Conservation (phyloP, 1,139 yeast genomes). For the Blastobotrys serpentis region DNA sequence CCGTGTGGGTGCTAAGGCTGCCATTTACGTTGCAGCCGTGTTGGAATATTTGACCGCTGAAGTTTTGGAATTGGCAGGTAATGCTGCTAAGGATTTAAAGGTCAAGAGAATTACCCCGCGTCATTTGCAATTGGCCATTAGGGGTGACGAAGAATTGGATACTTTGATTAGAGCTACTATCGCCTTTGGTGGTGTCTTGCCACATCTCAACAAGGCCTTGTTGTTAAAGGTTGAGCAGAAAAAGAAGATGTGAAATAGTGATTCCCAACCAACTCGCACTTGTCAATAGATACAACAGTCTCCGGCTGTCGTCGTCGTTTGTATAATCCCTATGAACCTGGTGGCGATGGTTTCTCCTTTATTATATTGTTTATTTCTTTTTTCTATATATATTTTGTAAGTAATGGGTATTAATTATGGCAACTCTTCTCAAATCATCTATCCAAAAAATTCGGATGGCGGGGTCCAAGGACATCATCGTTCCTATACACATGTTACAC, state of each 20-base stretch:
- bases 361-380: too few species aligned
- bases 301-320: too few species aligned
- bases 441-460: too few species aligned
- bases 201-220: slow-evolving; percentile 93
- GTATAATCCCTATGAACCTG: too few species aligned
- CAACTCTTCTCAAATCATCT: too few species aligned
- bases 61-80: slow-evolving; percentile 97
- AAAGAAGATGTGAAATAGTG: slow-evolving; percentile 44
- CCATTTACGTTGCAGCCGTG: slow-evolving; percentile 95
- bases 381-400: slow-evolving; percentile 10
- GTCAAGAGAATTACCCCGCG: slow-evolving; percentile 99
- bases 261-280: not conserved
- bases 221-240: slow-evolving; percentile 89
- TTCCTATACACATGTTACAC: too few species aligned
- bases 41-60: slow-evolving; percentile 97
- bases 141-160: slow-evolving; percentile 99
- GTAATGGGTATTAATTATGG: slow-evolving; percentile 2
- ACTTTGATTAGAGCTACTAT: slow-evolving; percentile 94
- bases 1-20: slow-evolving; percentile 97
- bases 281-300: too few species aligned
- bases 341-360: too few species aligned
- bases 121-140: slow-evolving; percentile 95
- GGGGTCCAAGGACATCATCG: too few species aligned
- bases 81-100: slow-evolving; percentile 97
- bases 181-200: slow-evolving; percentile 99